A percentile compares a stretch with the other conserved stretches of the same genome.
Evolutionary conservation across 345 rosid species (phyloP).

Genomic region (Linum lewisii): DNA sequence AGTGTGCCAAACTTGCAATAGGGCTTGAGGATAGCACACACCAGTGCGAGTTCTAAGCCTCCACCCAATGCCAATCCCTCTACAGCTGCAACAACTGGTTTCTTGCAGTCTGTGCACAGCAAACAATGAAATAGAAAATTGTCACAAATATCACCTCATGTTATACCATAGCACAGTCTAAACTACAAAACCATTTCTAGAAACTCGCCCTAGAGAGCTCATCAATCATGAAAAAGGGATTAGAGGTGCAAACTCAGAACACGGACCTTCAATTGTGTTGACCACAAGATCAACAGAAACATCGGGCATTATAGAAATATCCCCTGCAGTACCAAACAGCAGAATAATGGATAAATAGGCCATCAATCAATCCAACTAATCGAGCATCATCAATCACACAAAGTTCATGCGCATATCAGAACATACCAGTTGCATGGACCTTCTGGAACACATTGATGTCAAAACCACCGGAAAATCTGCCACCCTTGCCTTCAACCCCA

Average conservation of each 20-base stretch:
- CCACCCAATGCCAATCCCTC: slow-evolving; percentile 98
- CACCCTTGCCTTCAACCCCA: slow-evolving; percentile 52
- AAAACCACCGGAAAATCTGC: slow-evolving; percentile 88
- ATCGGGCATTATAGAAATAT: slow-evolving; percentile 60
- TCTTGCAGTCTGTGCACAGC: slow-evolving; percentile 50
- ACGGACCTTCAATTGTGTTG: slow-evolving; percentile 65
- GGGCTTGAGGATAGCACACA: slow-evolving; percentile 21
- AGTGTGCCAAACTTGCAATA: slow-evolving; percentile 1
- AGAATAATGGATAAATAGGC: background rate
- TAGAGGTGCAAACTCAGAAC: background rate
- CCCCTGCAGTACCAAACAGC: slow-evolving; percentile 39
- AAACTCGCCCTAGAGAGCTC: background rate
- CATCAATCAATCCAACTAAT: background rate
- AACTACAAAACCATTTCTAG: background rate
- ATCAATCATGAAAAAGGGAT: background rate
- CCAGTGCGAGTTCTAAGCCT: slow-evolving; percentile 90
- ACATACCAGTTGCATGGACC: slow-evolving; percentile 63
- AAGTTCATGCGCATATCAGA: slow-evolving; percentile 1
- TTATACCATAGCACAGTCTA: too few species aligned
- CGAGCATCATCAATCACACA: background rate
- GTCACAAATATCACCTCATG: too few species aligned
- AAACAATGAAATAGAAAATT: slow-evolving; percentile 13
- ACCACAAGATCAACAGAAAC: slow-evolving; percentile 73
- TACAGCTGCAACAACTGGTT: slow-evolving; percentile 93
- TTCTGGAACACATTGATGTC: slow-evolving; percentile 75